Percentiles rank a stretch among this genome's conserved stretches.
Conservation (phyloP, 2,329 filamentous ascomycete species). For the Penicillium sp. region DNA sequence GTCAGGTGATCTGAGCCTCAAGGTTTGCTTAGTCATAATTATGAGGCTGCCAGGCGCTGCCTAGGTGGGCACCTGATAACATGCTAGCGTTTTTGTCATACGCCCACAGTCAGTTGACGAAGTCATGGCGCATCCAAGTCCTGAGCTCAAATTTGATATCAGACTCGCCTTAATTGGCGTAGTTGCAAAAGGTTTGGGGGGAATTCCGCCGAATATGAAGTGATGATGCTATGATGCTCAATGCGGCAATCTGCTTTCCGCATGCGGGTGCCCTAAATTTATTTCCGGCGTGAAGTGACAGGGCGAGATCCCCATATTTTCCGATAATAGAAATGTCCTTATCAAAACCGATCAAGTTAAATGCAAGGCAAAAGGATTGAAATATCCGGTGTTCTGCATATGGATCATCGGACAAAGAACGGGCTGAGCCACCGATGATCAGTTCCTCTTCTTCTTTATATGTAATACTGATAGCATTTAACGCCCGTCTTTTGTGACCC, state of each 20-base stretch:
- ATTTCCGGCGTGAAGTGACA: conserved; percentile 13
- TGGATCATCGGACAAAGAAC: conserved; percentile 22
- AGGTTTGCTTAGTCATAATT: not conserved
- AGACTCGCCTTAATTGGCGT: not conserved
- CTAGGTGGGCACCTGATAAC: not conserved
- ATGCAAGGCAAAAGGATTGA: conserved; percentile 2
- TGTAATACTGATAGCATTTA: conserved; percentile 36
- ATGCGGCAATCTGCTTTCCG: conserved; percentile 28
- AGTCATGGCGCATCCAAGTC: conserved; percentile 10
- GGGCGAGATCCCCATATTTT: conserved; percentile 1
- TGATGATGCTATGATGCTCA: conserved; percentile 24
- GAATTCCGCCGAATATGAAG: conserved; percentile 15
- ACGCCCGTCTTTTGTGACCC: conserved; percentile 26
- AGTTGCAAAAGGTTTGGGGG: not conserved
- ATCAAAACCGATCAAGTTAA: not conserved
- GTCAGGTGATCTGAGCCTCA: not conserved
- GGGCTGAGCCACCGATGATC: conserved; percentile 13
- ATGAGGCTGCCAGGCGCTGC: not conserved
- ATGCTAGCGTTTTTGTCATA: conserved; percentile 3
- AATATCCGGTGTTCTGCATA: conserved; percentile 14
- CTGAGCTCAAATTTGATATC: not conserved
- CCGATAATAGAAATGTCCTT: conserved; percentile 9
- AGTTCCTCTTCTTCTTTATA: conserved; percentile 11
- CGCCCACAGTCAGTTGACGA: conserved; percentile 21
- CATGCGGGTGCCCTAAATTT: conserved; percentile 25